A percentile compares a stretch with the other conserved stretches of the same genome.
Evolutionary conservation across 805 yeast species (phyloP).

Genomic region (Candida coquimbonensis): DNA sequence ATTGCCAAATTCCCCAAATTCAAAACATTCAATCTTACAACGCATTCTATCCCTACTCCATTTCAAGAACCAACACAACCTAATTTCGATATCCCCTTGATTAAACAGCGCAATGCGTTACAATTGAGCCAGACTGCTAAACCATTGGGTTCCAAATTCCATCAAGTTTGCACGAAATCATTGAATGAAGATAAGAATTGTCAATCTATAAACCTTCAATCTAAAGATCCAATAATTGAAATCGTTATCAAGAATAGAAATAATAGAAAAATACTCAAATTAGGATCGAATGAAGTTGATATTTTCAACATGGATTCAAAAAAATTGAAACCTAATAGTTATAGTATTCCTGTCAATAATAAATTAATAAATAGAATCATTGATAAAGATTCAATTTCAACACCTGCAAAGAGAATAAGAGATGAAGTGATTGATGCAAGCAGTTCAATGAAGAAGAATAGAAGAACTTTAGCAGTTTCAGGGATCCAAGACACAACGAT

Average conservation of each 20-base stretch:
- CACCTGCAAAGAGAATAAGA: conserved; percentile 24
- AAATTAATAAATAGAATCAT: conserved; percentile 7
- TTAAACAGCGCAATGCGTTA: conserved; percentile 12
- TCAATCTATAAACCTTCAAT: neutral
- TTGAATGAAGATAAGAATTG: conserved; percentile 8
- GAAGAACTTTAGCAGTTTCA: conserved; percentile 12
- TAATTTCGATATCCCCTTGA: conserved; percentile 13
- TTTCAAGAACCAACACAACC: neutral
- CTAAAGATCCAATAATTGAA: conserved; percentile 3
- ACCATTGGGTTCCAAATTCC: conserved; percentile 7
- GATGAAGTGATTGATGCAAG: conserved; percentile 20
- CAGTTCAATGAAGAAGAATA: conserved; percentile 22
- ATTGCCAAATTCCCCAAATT: conserved; percentile 12
- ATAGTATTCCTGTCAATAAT: neutral
- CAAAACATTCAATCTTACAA: conserved; percentile 8
- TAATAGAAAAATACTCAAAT: conserved; percentile 9
- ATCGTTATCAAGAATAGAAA: conserved; percentile 7
- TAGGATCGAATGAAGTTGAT: conserved; percentile 16
- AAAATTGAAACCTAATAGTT: conserved; percentile 5
- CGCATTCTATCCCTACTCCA: conserved; percentile 12
- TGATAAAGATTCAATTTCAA: conserved; percentile 7
- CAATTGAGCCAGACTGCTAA: neutral
- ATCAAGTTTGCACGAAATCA: neutral
- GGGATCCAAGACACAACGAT: conserved; percentile 20
- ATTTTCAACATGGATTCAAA: conserved; percentile 4